A percentile compares a stretch with the other conserved stretches of the same genome.
These are phyloP conservation scores for Populus simonii DNA, from an alignment of 345 rosid species.

Conservation along the genomic window DNA sequence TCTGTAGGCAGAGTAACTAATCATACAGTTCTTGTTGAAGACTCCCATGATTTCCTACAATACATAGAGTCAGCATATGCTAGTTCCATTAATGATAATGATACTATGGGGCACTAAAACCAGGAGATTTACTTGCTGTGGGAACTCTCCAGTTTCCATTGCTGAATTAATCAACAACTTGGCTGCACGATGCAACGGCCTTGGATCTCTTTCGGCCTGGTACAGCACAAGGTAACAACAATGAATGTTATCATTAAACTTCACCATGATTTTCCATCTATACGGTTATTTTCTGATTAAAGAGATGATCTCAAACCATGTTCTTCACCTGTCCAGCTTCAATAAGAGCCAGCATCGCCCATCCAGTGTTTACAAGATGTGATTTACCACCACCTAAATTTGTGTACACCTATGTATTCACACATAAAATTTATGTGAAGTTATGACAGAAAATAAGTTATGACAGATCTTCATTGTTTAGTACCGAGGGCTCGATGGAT, in stretches of 20 bases:
- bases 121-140: conserved; percentile 11
- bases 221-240: not conserved
- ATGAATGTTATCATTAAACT: no score
- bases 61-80: not conserved
- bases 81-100: no score
- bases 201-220: conserved; percentile 12
- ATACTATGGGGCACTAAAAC: not conserved
- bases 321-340: conserved; percentile 46
- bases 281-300: no score
- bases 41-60: conserved; percentile 34
- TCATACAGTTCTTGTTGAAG: conserved; percentile 32
- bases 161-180: conserved; percentile 20
- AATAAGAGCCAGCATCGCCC: conserved; percentile 54
- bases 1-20: conserved; percentile 24
- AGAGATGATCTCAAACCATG: no score
- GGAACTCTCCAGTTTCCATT: conserved; percentile 20
- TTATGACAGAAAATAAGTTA: no score
- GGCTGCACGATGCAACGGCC: conserved; percentile 18
- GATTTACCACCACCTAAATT: conserved; percentile 33
- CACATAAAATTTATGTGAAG: no score
- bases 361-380: conserved; percentile 43
- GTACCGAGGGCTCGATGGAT: no score
- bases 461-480: no score
- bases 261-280: no score
- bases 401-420: conserved; percentile 32